phyloP scores from a whole-genome alignment of 352 stramenopile genomes.

The Aphanomyces astaci region DNA sequence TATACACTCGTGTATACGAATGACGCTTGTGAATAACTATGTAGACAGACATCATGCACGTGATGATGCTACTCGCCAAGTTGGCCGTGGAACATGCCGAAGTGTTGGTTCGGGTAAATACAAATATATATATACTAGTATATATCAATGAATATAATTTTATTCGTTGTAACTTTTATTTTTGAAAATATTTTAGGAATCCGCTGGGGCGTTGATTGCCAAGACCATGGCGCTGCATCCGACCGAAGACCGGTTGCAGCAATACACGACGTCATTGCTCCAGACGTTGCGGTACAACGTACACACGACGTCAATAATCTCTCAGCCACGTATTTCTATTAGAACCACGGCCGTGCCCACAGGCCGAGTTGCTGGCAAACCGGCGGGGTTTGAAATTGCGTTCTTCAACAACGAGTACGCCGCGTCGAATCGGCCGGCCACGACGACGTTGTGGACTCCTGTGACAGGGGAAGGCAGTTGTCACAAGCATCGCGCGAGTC shows the following conservation, averaged over 20 bases:
- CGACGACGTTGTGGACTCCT: not conserved
- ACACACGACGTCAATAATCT: not conserved
- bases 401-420: conserved; percentile 10
- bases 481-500: not conserved
- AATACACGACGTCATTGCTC: conserved; percentile 1
- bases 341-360: not conserved
- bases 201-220: conserved; percentile 3
- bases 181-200: conserved; percentile 18
- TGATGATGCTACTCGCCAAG: conserved; percentile 10
- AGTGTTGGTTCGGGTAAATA: not conserved
- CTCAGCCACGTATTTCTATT: not conserved
- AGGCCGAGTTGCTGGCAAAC: not conserved
- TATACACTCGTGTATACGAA: not conserved
- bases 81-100: conserved; percentile 5
- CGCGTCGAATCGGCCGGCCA: not conserved
- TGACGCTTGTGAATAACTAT: not conserved
- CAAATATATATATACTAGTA: not conserved
- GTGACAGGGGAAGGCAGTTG: not conserved
- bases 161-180: not conserved
- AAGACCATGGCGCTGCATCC: conserved; percentile 23
- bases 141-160: not conserved
- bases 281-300: not conserved
- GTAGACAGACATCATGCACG: conserved; percentile 16
- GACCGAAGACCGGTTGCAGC: conserved; percentile 10
- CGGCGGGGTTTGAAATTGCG: not conserved